These are phyloP conservation scores for Monilinia fructigena DNA, from an alignment of 2,329 filamentous ascomycete genomes.

Conservation along the genomic window DNA sequence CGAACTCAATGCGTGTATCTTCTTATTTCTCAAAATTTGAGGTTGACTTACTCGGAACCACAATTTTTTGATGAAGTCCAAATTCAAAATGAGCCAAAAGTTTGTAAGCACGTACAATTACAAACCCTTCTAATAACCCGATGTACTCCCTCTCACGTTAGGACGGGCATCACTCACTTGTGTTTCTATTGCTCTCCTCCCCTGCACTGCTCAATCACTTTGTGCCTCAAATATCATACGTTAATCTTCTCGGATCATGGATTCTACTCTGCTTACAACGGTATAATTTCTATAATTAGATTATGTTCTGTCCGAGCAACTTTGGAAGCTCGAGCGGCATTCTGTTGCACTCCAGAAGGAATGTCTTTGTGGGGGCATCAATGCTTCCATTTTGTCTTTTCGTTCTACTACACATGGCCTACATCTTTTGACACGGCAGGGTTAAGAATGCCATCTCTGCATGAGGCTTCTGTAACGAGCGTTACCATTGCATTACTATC, in stretches of 20 bases:
- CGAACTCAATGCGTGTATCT: too few species aligned
- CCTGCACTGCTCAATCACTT: not conserved
- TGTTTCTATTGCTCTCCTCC: not conserved
- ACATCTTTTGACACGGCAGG: not conserved
- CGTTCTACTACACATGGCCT: not conserved
- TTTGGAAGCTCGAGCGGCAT: not conserved
- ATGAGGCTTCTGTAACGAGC: not conserved
- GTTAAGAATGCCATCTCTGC: not conserved
- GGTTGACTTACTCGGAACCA: too few species aligned
- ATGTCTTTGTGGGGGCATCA: not conserved
- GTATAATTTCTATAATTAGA: conserved; percentile 1
- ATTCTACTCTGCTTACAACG: not conserved
- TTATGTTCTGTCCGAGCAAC: conserved; percentile 2
- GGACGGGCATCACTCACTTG: too few species aligned
- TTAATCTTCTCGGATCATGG: not conserved
- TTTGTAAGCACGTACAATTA: not conserved
- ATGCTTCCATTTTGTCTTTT: too few species aligned
- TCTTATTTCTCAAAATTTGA: not conserved
- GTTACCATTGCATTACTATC: not conserved
- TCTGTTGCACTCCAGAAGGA: not conserved
- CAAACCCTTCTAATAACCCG: not conserved
- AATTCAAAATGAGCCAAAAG: not conserved
- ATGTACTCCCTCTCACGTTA: not conserved
- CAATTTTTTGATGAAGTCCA: not conserved
- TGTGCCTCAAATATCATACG: not conserved